Evolutionary conservation across 2,329 filamentous ascomycete species (phyloP).

Genomic region (Cryphonectria carpinicola): DNA sequence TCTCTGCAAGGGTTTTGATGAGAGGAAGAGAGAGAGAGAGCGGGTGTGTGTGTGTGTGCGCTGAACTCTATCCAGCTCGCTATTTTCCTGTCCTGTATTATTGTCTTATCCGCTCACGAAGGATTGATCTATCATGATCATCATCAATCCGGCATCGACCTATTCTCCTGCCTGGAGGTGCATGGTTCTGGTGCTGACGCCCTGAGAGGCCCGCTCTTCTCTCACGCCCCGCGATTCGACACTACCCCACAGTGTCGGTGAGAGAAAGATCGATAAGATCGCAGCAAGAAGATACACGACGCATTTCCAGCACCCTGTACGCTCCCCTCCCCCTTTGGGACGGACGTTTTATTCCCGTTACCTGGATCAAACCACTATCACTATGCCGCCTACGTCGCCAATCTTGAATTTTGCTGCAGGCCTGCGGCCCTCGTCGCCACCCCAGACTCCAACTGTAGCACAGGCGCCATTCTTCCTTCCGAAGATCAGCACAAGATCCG

Average conservation of each 20-base stretch:
- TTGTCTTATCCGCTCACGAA: constrained; percentile 31
- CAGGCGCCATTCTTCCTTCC: constrained; percentile 36
- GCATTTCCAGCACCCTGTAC: constrained; percentile 4
- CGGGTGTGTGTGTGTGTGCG: constrained; percentile 8
- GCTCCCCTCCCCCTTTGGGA: not conserved
- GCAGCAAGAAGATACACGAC: constrained; percentile 20
- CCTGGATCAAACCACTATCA: constrained; percentile 19
- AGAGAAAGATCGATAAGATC: constrained; percentile 33
- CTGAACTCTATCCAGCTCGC: constrained; percentile 13
- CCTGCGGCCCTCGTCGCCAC: constrained; percentile 47
- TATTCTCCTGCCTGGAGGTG: constrained; percentile 51
- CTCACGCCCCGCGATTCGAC: constrained; percentile 36
- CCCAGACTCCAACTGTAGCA: constrained; percentile 45
- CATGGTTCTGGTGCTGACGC: constrained; percentile 48
- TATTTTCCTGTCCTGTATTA: constrained; percentile 19
- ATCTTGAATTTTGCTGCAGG: constrained; percentile 40
- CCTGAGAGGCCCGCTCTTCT: constrained; percentile 41
- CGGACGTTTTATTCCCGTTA: constrained; percentile 9
- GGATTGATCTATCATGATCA: constrained; percentile 49
- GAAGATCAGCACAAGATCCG: constrained; percentile 33
- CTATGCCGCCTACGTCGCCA: constrained; percentile 44
- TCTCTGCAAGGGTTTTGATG: constrained; percentile 8
- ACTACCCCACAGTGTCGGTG: constrained; percentile 36
- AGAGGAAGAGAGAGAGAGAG: not conserved
- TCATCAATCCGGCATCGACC: constrained; percentile 46